Evolutionary conservation across 2,329 filamentous ascomycete species (phyloP).

Genomic region (Colletotrichum musae): DNA sequence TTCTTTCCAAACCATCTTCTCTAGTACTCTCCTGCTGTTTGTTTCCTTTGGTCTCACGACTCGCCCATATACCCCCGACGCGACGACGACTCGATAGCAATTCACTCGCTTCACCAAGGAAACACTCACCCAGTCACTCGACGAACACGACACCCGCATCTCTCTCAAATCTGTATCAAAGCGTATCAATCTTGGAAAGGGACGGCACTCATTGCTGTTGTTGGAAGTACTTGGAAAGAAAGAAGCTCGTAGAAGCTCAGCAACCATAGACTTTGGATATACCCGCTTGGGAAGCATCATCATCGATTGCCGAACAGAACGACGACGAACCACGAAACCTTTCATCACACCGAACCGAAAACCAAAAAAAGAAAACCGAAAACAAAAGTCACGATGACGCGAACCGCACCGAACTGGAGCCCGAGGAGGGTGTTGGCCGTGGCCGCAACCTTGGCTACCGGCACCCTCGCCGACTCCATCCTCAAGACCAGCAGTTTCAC

Average conservation of each 20-base stretch:
- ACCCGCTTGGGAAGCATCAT: constrained; percentile 27
- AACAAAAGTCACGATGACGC: constrained; percentile 50
- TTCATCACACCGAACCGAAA: neutral
- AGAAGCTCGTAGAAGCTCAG: constrained; percentile 41
- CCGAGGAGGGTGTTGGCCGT: constrained; percentile 50
- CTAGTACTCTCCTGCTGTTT: constrained; percentile 26
- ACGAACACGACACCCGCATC: constrained; percentile 30
- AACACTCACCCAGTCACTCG: constrained; percentile 12
- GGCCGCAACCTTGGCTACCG: constrained; percentile 55
- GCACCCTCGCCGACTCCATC: constrained; percentile 76
- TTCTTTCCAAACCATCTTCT: constrained; percentile 23
- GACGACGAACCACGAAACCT: constrained; percentile 28
- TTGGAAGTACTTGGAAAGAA: constrained; percentile 37
- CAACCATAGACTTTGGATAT: constrained; percentile 40
- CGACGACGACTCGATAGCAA: constrained; percentile 37
- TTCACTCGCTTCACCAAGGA: constrained; percentile 27
- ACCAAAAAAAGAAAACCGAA: neutral
- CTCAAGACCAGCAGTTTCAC: constrained; percentile 86
- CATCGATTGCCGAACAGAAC: constrained; percentile 31
- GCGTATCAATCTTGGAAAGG: constrained; percentile 30
- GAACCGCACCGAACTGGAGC: constrained; percentile 48
- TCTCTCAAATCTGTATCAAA: constrained; percentile 33
- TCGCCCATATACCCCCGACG: constrained; percentile 40
- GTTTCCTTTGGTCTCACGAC: constrained; percentile 40
- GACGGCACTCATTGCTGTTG: constrained; percentile 20